Evolutionary conservation across 805 yeast species (phyloP).

Genomic region (Candida patagonica): DNA sequence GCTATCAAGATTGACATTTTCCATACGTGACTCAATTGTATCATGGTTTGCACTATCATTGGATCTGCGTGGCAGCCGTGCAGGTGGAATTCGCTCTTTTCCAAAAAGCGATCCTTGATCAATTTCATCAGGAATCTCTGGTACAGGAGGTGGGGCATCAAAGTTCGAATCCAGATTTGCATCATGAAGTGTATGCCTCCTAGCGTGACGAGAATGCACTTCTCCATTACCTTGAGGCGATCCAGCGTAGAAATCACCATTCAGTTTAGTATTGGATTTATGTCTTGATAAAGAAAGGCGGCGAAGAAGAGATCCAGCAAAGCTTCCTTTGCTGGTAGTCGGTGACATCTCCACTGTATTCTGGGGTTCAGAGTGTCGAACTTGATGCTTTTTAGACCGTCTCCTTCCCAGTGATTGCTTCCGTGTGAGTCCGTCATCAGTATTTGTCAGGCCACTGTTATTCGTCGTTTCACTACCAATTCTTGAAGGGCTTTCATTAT

Average conservation of each 20-base stretch:
- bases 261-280: not conserved
- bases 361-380: not conserved
- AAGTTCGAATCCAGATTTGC: not conserved
- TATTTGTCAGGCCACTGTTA: not conserved
- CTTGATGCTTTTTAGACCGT: not conserved
- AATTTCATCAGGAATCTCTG: slow-evolving; percentile 3
- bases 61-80: not conserved
- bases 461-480: not conserved
- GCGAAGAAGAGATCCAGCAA: slow-evolving; percentile 2
- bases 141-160: slow-evolving; percentile 3
- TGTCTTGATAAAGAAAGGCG: not conserved
- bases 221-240: not conserved
- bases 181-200: not conserved
- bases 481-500: not conserved
- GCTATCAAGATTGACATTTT: slow-evolving; percentile 1
- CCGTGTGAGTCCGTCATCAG: no score
- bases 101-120: no score
- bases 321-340: not conserved
- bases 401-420: not conserved
- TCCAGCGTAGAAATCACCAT: not conserved
- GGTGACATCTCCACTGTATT: not conserved
- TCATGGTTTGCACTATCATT: not conserved
- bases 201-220: not conserved
- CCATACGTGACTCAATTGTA: not conserved
- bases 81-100: not conserved